Percentiles rank a stretch among this genome's conserved stretches.
phyloP scores from a whole-genome alignment of 257 asterid species.

The Capsicum chinense region DNA sequence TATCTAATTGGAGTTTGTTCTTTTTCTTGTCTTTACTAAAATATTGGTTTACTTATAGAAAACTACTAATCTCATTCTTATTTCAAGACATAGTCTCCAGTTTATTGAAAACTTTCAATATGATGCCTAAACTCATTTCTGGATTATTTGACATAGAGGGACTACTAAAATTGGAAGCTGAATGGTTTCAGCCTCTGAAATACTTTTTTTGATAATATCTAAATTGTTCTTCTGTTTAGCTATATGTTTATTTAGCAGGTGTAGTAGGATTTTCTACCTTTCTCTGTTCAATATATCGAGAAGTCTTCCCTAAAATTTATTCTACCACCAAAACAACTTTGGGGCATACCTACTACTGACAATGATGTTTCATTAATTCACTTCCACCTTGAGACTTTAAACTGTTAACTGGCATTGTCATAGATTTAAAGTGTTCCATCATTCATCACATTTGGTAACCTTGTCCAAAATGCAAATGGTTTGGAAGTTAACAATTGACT shows the following conservation, averaged over 20 bases:
- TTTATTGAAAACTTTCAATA: conserved; percentile 6
- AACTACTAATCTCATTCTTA: conserved; percentile 18
- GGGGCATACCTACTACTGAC: no score
- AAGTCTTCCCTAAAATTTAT: no score
- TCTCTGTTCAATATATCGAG: no score
- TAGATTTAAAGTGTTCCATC: neutral
- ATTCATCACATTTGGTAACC: neutral
- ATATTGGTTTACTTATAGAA: neutral
- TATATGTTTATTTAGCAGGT: no score
- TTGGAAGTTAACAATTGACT: neutral
- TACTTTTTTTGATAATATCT: neutral
- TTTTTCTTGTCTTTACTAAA: neutral
- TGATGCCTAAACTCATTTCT: conserved; percentile 16
- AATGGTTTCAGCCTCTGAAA: neutral
- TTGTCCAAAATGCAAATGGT: neutral
- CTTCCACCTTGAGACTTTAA: neutral
- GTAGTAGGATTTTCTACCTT: no score
- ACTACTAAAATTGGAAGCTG: neutral
- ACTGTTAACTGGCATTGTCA: neutral
- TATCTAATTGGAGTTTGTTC: no score
- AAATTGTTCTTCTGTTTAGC: conserved; percentile 20
- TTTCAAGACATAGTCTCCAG: conserved; percentile 9
- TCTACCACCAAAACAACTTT: no score
- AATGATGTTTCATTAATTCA: no score
- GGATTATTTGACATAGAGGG: neutral